Percentiles rank a stretch among this genome's conserved stretches.
phyloP scores from a whole-genome alignment of 352 stramenopile species.

The Pythium aquatile region DNA sequence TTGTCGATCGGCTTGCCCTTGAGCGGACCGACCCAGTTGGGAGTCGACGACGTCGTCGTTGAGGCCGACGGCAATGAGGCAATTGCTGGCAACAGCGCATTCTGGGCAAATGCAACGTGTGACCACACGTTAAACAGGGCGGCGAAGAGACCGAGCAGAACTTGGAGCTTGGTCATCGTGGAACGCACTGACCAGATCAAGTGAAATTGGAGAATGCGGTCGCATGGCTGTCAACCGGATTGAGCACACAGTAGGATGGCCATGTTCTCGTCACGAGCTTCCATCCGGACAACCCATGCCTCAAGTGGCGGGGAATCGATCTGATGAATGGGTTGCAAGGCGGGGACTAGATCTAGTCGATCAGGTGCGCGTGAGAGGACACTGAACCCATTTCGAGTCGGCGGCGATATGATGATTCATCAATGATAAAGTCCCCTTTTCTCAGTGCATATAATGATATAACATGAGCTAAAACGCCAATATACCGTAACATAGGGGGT shows the following conservation, averaged over 20 bases:
- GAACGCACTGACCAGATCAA: neutral
- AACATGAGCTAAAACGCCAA: neutral
- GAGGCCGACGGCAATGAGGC: neutral
- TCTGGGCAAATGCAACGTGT: neutral
- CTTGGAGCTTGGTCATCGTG: neutral
- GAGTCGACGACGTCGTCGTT: neutral
- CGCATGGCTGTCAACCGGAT: neutral
- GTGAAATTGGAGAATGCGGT: neutral
- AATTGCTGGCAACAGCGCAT: neutral
- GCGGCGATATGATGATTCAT: no score
- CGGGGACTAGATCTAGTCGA: neutral
- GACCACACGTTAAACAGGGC: neutral
- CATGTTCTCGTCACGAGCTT: neutral
- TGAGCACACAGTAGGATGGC: neutral
- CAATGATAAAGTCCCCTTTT: neutral
- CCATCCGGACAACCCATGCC: neutral
- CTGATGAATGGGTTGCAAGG: neutral
- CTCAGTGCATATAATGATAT: neutral
- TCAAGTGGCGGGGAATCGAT: neutral
- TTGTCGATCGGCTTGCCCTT: conserved; percentile 19
- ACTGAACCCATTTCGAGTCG: neutral
- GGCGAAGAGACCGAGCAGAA: neutral
- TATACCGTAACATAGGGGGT: neutral
- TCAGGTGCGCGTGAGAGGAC: neutral
- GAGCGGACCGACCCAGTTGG: conserved; percentile 24